Evolutionary conservation across 2,329 filamentous ascomycete genomes (phyloP).

Genomic region (Ascochyta koolunga): DNA sequence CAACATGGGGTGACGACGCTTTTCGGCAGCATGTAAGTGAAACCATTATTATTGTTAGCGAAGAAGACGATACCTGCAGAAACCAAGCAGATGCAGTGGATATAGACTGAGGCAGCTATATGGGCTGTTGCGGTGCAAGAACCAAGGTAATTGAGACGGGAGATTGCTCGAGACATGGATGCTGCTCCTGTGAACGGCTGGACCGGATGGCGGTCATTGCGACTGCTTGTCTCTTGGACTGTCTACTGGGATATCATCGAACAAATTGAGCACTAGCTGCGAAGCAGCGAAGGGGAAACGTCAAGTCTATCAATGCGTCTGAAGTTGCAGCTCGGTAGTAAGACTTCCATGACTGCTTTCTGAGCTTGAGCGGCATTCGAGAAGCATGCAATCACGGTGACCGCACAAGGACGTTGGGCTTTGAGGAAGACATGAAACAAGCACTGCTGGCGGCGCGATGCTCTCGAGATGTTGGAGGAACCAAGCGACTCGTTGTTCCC

Average conservation of each 20-base stretch:
- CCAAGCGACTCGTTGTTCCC: neutral
- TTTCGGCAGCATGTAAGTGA: conserved; percentile 3
- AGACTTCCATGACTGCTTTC: neutral
- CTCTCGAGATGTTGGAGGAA: neutral
- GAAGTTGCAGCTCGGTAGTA: neutral
- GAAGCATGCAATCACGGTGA: neutral
- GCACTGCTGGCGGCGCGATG: neutral
- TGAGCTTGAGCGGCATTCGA: neutral
- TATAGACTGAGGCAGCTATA: neutral
- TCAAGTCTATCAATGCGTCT: neutral
- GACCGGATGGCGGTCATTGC: conserved; percentile 7
- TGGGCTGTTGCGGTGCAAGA: neutral
- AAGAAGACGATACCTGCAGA: neutral
- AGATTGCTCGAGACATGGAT: conserved; percentile 15
- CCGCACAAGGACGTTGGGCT: too few species aligned
- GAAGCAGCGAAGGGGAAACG: neutral
- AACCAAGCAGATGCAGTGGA: neutral
- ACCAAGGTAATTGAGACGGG: neutral
- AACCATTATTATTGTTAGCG: conserved; percentile 6
- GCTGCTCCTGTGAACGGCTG: conserved; percentile 4
- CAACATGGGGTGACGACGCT: neutral
- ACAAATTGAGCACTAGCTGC: neutral
- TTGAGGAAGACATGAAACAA: neutral
- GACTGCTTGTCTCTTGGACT: neutral
- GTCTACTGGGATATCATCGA: neutral